Base-by-base conservation (phyloP, 129 eudicot genomes). In the Lonicera japonica region DNA sequence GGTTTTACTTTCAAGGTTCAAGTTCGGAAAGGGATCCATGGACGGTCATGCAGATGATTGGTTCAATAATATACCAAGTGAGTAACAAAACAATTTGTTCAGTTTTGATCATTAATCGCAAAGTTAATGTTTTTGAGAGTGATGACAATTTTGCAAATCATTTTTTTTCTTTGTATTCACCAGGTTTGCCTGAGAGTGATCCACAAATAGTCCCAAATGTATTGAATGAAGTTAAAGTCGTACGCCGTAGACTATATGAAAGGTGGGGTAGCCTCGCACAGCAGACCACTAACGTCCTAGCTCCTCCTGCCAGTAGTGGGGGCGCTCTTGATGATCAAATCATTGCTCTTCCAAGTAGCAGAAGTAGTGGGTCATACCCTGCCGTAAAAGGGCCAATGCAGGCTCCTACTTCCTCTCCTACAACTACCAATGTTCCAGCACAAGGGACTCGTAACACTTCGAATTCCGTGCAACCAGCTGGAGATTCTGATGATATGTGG, bases 301-400 rank as follows among this genome's bases (percentile, higher is more conserved):
- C 78, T 57, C 94, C 94, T 15, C 41, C 69, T 22, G 79, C 91
- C 45, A 39, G 73, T 56, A 61, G 21, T 14, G 53, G n/a, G 23
- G 47, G 46, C 56, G 21, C 69, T 54, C 79, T 68, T 29, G 41
- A 48, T 16, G 58, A 60, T 16, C 66, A 64, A 7, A 50, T 71
- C 54, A 70, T 61, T 50, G 54, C 82, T 61, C 73, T 84, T 63
- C 97, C 90, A 25, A 82, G 78, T 69, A 81, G 68, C 20, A 73
- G 89, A 74, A 83, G 99, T 54, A 94, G 96, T 59, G 99, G 99
- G 17, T 75, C 99, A 14, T 94, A 73, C 70, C 85, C 92, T 48
- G 96, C 92, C 56, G 76, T 83, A 47, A 83, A 76, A 21, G 81
- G 64, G 54, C 65, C 22, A 8, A 48, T 60, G 18, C 60, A 61